Conservation (phyloP, 441 rosid genomes). For the Biscutella laevigata region DNA sequence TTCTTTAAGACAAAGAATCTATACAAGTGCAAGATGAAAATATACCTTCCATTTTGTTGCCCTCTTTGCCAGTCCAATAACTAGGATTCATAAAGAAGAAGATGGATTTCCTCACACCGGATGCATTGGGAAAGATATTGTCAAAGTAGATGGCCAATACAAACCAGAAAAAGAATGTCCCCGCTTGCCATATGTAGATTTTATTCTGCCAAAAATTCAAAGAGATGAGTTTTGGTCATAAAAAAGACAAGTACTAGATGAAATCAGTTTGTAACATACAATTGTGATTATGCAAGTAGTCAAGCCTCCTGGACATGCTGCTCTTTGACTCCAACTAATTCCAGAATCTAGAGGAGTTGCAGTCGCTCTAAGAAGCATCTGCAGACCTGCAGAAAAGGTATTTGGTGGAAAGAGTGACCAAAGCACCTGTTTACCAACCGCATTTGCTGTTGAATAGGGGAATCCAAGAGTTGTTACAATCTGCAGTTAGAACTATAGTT, state of each 20-base stretch:
- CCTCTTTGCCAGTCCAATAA: conserved; percentile 86
- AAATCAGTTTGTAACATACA: conserved; percentile 34
- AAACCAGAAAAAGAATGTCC: conserved; percentile 60
- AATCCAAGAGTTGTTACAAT: conserved; percentile 42
- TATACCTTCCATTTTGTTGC: conserved; percentile 57
- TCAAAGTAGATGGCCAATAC: conserved; percentile 74
- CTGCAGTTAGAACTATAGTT: conserved; percentile 32
- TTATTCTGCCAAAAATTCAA: conserved; percentile 46
- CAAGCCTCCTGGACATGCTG: conserved; percentile 32
- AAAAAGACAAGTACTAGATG: background rate
- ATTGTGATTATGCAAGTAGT: conserved; percentile 52
- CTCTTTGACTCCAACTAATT: conserved; percentile 66
- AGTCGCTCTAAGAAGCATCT: conserved; percentile 45
- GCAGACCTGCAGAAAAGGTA: conserved; percentile 55
- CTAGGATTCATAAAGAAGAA: conserved; percentile 71
- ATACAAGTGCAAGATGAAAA: background rate
- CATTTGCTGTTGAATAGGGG: conserved; percentile 35
- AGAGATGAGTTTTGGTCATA: conserved; percentile 10
- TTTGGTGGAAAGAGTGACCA: conserved; percentile 93
- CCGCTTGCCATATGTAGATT: conserved; percentile 56
- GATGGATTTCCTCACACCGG: conserved; percentile 65
- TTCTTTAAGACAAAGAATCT: conserved; percentile 8
- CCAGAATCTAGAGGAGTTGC: conserved; percentile 50
- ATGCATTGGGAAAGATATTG: conserved; percentile 69
- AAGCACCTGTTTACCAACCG: conserved; percentile 25